phyloP scores from a whole-genome alignment of 2,329 filamentous ascomycete genomes.

The Neofusicoccum sp. region DNA sequence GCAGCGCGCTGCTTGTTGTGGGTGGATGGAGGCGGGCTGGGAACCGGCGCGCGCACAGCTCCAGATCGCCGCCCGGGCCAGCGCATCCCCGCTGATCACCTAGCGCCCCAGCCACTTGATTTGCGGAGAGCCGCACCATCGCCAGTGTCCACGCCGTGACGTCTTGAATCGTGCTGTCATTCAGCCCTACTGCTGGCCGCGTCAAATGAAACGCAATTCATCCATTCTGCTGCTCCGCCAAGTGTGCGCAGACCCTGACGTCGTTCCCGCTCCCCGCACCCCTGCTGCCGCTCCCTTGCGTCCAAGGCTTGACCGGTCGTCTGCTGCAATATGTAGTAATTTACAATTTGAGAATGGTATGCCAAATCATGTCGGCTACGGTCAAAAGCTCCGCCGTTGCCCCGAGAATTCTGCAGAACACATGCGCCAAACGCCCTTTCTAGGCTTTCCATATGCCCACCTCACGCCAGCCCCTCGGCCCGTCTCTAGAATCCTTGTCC shows the following conservation, averaged over 20 bases:
- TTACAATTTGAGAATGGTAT: constrained; percentile 18
- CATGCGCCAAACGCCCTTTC: constrained; percentile 21
- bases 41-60: constrained; percentile 7
- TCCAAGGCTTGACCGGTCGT: constrained; percentile 10
- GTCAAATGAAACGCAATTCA: neutral
- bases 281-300: constrained; percentile 5
- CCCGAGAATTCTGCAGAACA: constrained; percentile 7
- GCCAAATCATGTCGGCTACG: constrained; percentile 5
- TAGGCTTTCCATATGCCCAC: neutral
- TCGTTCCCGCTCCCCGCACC: constrained; percentile 7
- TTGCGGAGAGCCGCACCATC: constrained; percentile 18
- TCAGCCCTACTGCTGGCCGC: constrained; percentile 5
- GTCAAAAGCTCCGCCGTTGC: constrained; percentile 9
- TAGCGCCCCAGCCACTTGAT: constrained; percentile 14
- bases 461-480: neutral
- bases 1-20: constrained; percentile 16
- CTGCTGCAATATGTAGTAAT: constrained; percentile 20
- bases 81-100: neutral
- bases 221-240: constrained; percentile 3
- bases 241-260: constrained; percentile 7
- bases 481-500: constrained; percentile 24
- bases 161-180: neutral
- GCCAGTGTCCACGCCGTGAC: constrained; percentile 14
- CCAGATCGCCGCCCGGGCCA: neutral
- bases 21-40: constrained; percentile 12